A percentile compares a stretch with the other conserved stretches of the same genome.
These are phyloP conservation scores for Rhodofomes roseus DNA, from an alignment of 1,284 basidiomycete species.

Conservation along the genomic window DNA sequence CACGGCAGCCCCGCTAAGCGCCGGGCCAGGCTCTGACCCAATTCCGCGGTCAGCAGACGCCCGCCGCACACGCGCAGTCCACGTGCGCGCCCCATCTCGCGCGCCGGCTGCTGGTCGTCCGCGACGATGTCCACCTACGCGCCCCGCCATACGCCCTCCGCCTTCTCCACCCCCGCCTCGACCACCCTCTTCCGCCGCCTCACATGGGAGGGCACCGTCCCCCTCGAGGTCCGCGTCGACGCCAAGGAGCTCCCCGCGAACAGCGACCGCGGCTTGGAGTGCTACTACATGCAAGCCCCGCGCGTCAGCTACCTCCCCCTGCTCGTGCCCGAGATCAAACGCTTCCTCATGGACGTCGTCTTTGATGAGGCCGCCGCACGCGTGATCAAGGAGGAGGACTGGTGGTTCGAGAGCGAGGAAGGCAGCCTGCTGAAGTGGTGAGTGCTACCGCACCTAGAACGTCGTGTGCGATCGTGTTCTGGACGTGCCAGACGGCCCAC, in stretches of 20 bases:
- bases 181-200: slow-evolving; percentile 77
- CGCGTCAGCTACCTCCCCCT: slow-evolving; percentile 89
- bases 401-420: slow-evolving; percentile 91
- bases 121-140: slow-evolving; percentile 56
- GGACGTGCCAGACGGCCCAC: background rate
- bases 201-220: slow-evolving; percentile 83
- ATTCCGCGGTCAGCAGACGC: background rate
- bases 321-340: slow-evolving; percentile 81
- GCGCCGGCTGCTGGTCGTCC: slow-evolving; percentile 2
- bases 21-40: slow-evolving; percentile 1
- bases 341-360: slow-evolving; percentile 85
- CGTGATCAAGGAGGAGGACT: slow-evolving; percentile 76
- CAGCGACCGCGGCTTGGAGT: slow-evolving; percentile 82
- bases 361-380: slow-evolving; percentile 79
- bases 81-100: slow-evolving; percentile 11
- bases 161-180: slow-evolving; percentile 49
- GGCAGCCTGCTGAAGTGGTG: slow-evolving; percentile 80
- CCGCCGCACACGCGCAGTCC: background rate
- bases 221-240: slow-evolving; percentile 81
- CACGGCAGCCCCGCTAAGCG: background rate
- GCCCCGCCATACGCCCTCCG: slow-evolving; percentile 49
- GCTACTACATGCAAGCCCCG: slow-evolving; percentile 83
- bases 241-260: slow-evolving; percentile 82
- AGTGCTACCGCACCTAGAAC: slow-evolving; percentile 22
- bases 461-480: background rate